Conservation (phyloP, 352 stramenopile species). For the Pythium sp. region DNA sequence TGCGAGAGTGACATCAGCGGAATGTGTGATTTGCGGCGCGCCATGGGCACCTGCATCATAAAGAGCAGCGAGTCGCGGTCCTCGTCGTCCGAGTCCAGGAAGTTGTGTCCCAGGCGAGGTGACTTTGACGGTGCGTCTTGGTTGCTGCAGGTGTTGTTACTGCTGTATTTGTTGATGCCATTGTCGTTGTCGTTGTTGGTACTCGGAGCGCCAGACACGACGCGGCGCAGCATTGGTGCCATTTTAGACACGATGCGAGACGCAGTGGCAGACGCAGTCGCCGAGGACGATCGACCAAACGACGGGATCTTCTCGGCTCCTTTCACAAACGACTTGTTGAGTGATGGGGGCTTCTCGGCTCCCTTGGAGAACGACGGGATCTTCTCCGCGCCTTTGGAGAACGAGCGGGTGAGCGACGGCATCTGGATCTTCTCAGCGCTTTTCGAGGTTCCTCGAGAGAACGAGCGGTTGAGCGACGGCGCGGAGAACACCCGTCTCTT, state of each 20-base stretch:
- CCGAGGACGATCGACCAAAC: slow-evolving; percentile 22
- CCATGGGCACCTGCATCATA: slow-evolving; percentile 61
- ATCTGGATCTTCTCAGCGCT: background rate
- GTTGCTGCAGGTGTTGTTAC: background rate
- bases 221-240: slow-evolving; percentile 42
- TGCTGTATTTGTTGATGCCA: background rate
- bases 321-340: slow-evolving; percentile 21
- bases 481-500: slow-evolving; percentile 42
- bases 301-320: slow-evolving; percentile 14
- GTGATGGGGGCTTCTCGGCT: slow-evolving; percentile 11
- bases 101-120: slow-evolving; percentile 16
- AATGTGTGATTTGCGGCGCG: slow-evolving; percentile 44
- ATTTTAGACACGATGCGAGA: slow-evolving; percentile 65
- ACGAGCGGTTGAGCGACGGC: slow-evolving; percentile 31
- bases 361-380: slow-evolving; percentile 23
- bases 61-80: slow-evolving; percentile 59
- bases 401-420: background rate
- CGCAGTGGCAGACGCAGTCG: slow-evolving; percentile 26
- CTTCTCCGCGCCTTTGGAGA: slow-evolving; percentile 6
- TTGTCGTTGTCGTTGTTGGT: background rate
- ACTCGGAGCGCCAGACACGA: slow-evolving; percentile 15
- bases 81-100: slow-evolving; percentile 43
- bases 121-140: slow-evolving; percentile 2
- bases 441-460: slow-evolving; percentile 20
- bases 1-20: slow-evolving; percentile 47